Conservation (phyloP, 2,329 filamentous ascomycete genomes). For the Fusarium sarcochroum region DNA sequence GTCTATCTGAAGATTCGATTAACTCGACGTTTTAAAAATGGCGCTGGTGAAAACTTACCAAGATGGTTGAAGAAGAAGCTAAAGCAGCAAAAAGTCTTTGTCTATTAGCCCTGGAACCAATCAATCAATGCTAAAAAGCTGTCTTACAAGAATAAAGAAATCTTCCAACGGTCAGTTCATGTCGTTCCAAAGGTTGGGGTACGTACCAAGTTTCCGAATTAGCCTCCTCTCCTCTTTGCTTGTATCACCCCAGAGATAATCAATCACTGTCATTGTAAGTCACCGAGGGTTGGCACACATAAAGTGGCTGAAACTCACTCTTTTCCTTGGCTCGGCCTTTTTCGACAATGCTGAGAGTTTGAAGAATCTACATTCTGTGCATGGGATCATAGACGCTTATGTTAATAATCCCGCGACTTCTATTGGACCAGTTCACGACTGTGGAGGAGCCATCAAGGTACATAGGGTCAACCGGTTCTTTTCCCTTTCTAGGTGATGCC, state of each 20-base stretch:
- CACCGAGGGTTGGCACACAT: background rate
- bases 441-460: conserved; percentile 26
- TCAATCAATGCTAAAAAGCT: fast-evolving
- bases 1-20: conserved; percentile 7
- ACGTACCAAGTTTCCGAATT: conserved; percentile 31
- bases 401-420: conserved; percentile 20
- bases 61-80: conserved; percentile 42
- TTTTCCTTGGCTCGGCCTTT: background rate
- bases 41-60: fast-evolving
- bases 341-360: background rate
- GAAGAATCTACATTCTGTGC: background rate
- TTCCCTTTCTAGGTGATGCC: conserved; percentile 1
- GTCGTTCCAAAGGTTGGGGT: background rate
- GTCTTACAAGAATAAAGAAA: conserved; percentile 52
- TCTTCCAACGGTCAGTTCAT: conserved; percentile 26
- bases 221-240: conserved; percentile 37
- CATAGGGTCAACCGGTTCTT: background rate
- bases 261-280: conserved; percentile 7
- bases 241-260: conserved; percentile 37
- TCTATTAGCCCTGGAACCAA: fast-evolving
- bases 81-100: conserved; percentile 31
- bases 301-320: background rate
- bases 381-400: background rate
- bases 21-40: background rate
- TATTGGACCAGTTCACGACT: conserved; percentile 8